Evolutionary conservation across 495 filamentous ascomycete species (phyloP).

Genomic region (Annulohypoxylon stygium): DNA sequence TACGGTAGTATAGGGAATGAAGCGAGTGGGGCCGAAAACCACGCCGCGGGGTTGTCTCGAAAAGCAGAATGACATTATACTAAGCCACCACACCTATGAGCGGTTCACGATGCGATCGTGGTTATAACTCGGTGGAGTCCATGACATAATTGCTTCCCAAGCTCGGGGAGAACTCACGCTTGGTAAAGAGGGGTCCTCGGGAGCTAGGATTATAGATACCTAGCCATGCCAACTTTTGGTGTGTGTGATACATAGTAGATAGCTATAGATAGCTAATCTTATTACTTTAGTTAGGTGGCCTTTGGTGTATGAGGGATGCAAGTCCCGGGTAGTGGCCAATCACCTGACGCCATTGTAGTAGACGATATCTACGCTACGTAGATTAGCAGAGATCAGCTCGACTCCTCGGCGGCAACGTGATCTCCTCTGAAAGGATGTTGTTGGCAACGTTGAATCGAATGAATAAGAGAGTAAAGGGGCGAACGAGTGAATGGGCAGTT

Average conservation of each 20-base stretch:
- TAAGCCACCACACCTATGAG: slow-evolving; percentile 21
- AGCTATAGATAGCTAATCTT: slow-evolving; percentile 22
- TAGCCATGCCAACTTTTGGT: slow-evolving; percentile 42
- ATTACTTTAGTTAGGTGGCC: slow-evolving; percentile 10
- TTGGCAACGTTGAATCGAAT: slow-evolving; percentile 28
- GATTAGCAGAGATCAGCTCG: slow-evolving; percentile 26
- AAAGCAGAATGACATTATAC: slow-evolving; percentile 43
- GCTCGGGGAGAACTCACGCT: slow-evolving; percentile 23
- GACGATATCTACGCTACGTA: slow-evolving; percentile 23
- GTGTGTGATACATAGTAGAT: slow-evolving; percentile 35
- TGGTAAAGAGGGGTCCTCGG: slow-evolving; percentile 33
- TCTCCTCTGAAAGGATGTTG: not conserved
- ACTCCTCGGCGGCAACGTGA: slow-evolving; percentile 16
- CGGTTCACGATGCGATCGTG: slow-evolving; percentile 26
- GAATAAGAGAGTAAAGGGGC: slow-evolving; percentile 20
- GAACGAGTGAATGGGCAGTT: slow-evolving; percentile 31
- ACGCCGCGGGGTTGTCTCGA: slow-evolving; percentile 27
- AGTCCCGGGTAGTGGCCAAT: slow-evolving; percentile 34
- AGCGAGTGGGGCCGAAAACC: slow-evolving; percentile 23
- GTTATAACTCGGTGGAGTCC: slow-evolving; percentile 27
- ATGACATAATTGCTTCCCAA: slow-evolving; percentile 45
- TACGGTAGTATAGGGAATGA: slow-evolving; percentile 15
- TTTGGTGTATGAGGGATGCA: slow-evolving; percentile 19
- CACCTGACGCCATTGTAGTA: slow-evolving; percentile 16
- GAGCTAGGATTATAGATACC: slow-evolving; percentile 31